Base-by-base conservation (phyloP, 2,329 filamentous ascomycete species). In the Endoconidiophora laricicola region DNA sequence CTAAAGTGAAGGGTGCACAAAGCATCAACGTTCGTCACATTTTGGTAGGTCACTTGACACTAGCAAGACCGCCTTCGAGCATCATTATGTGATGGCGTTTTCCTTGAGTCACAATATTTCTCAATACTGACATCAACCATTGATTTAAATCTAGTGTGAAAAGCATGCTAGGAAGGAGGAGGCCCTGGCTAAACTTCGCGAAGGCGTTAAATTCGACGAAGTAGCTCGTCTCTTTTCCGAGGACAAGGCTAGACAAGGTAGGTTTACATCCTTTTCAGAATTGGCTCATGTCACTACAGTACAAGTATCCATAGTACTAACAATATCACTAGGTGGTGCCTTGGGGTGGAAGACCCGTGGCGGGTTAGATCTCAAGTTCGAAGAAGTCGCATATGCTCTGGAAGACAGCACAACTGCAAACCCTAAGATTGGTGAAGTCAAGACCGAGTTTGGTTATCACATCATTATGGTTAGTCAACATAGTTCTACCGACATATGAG, bases 141-240 rank as follows among this genome's bases (percentile, higher is more conserved):
- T 22, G 40, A 22, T 43, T 43, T 16, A 33, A n/a, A 42, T 24
- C 38, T 48, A 79, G 67, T 87, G 83, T 58, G 79, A 80, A 61
- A 88, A 88, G 60, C 78, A 86, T 60, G 66, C 69, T n/a, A 85
- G 80, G 63, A 87, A 86, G 60, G 82, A 86, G 60, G 79, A 86
- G 60, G 83, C 83, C 0, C 62, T 86, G 14, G 73, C 72, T 51
- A 81, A 85, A 64, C 63, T 88, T 47, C 71, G 71, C 38, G 74
- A 69, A 3, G 81, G 82, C 1, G 70, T 70, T 46, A 84, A 81
- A 58, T 88, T 87, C 59, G 82, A 86, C 57, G 78, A 83, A 44
- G 81, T 87, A 4, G 83, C 83, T 7, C 68, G 75, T 48, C 75
- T 79, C 56, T 83, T 76, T 59, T 84, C 79, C 0, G 83, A 87